These are phyloP conservation scores for Psilocybe azurescens DNA, from an alignment of 768 basidiomycete genomes.

Conservation along the genomic window DNA sequence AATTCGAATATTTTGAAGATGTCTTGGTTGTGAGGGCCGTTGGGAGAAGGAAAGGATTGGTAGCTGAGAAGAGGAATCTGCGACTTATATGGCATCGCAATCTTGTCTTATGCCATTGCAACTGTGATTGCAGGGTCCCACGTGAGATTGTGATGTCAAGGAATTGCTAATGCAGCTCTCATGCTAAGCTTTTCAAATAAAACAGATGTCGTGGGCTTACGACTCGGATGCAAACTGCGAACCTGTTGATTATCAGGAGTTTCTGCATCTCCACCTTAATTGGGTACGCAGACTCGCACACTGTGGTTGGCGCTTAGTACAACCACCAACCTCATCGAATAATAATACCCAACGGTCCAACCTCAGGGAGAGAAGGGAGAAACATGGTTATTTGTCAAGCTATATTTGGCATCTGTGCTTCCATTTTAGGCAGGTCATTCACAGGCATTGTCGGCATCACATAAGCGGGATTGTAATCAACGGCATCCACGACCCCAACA, in stretches of 20 bases:
- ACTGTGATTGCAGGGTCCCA: conserved; percentile 1
- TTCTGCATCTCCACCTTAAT: not conserved
- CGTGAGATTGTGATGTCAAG: conserved; percentile 15
- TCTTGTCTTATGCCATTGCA: not conserved
- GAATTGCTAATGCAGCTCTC: not conserved
- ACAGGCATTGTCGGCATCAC: too few species aligned
- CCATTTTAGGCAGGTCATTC: too few species aligned
- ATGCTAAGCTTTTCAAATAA: conserved; percentile 8
- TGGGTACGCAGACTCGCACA: not conserved
- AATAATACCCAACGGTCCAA: not conserved
- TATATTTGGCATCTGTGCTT: too few species aligned
- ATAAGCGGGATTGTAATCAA: too few species aligned
- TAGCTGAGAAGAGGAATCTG: not conserved
- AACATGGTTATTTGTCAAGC: too few species aligned
- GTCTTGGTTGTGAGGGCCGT: not conserved
- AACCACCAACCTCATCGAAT: not conserved
- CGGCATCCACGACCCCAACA: too few species aligned
- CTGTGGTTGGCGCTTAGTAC: not conserved
- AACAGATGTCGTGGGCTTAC: not conserved
- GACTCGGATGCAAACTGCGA: not conserved
- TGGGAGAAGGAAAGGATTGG: not conserved
- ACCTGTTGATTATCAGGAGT: not conserved
- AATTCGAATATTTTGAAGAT: not conserved
- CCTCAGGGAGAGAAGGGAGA: too few species aligned
- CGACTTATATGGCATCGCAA: conserved; percentile 6